phyloP scores from a whole-genome alignment of 169 alveolate genomes.

The Cryptosporidium xiaoi region DNA sequence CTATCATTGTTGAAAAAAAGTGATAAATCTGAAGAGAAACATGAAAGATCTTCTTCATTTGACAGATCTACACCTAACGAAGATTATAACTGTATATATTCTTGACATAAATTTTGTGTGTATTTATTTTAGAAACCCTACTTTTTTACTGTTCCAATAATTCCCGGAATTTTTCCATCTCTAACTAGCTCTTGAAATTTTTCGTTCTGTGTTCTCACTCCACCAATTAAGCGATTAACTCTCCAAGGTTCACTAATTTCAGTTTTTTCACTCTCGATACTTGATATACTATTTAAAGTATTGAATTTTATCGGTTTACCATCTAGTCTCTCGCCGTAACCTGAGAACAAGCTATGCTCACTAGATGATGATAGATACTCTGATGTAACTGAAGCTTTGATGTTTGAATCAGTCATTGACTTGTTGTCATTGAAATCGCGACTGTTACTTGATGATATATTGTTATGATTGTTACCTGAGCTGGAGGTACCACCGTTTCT shows the following conservation, averaged over 20 bases:
- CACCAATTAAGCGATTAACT: slow-evolving; percentile 42
- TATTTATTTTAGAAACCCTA: background rate
- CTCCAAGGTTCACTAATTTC: slow-evolving; percentile 53
- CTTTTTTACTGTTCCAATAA: slow-evolving; percentile 70
- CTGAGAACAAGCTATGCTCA: slow-evolving; percentile 24
- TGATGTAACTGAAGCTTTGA: slow-evolving; percentile 17
- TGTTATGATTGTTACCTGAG: no score
- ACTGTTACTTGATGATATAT: background rate
- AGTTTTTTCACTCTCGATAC: background rate
- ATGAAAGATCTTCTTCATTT: slow-evolving; percentile 50
- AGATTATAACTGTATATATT: slow-evolving; percentile 4
- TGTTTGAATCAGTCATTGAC: slow-evolving; percentile 36
- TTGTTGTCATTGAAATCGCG: background rate
- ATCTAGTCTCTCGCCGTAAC: slow-evolving; percentile 56
- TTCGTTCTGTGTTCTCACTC: slow-evolving; percentile 77
- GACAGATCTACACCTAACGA: slow-evolving; percentile 55
- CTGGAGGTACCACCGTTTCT: background rate
- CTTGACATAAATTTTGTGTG: background rate
- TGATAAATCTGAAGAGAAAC: background rate
- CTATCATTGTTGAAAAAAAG: slow-evolving; percentile 29
- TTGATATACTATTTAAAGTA: background rate
- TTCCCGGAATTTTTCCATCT: slow-evolving; percentile 82
- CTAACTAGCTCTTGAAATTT: slow-evolving; percentile 83
- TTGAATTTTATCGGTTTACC: slow-evolving; percentile 53
- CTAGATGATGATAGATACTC: slow-evolving; percentile 7